Base-by-base conservation (phyloP, 2,329 filamentous ascomycete species). In the Neonectria magnoliae region DNA sequence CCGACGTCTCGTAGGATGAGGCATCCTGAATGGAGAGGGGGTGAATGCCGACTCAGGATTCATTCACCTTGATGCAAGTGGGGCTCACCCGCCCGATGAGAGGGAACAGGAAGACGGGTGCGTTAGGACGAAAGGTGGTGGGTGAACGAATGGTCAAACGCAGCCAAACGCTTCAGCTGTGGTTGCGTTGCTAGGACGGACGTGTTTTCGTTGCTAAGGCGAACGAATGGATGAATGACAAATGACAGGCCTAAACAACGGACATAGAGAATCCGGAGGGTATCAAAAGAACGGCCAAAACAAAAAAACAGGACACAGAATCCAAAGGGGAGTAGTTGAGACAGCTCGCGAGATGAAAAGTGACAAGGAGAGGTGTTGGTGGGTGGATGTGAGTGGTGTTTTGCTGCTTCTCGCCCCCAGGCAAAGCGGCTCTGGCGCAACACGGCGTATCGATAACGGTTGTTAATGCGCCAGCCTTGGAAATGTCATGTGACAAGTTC, bases 371-470 rank as follows among this genome's bases (percentile, higher is more conserved):
- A 64, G 58, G 38, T 60, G 48, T 36, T 36, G 48, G 20, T 25
- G 50, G 18, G 50, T 47, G 57, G n/a, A 33, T 51, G 48, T 11
- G n/a, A 27, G 33, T 66, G 52, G 65, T 53, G 61, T 65, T 68
- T 72, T 53, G 62, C 66, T 65, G 53, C 45, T 50, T 62, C 62
- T 60, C 61, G 65, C 51, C 60, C 60, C 60, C 56, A 57, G 48
- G 25, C 22, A 18, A 47, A 52, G 44, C 51, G 67, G 68, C 75
- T 73, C 74, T 63, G 54, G 54, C 45, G 63, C 69, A 74, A 75
- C 75, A 73, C 75, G 60, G 50, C 64, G 25, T 33, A 20, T 42
- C 60, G 73, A 75, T 75, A 76, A 72, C 16, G 60, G 50, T 13
- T 68, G 75, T 68, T 76, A 77, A 66, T 25, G 62, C 48, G 22